Evolutionary conservation across 2,329 filamentous ascomycete genomes (phyloP), one percentile per base, ranked within the genome.

Genomic region (Metarhizium guizhouense): DNA sequence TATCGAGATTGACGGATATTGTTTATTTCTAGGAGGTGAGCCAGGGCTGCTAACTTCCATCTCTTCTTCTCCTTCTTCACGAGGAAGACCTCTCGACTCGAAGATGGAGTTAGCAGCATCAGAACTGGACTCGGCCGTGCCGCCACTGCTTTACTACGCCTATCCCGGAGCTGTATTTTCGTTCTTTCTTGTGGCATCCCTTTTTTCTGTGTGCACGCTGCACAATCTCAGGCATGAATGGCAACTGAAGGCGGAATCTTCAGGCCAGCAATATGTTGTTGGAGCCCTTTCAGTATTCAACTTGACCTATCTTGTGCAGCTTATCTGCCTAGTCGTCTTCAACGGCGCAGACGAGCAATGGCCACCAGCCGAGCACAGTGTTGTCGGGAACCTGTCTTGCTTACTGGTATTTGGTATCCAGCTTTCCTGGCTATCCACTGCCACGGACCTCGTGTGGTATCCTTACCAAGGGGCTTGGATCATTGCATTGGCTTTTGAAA

Each of bases 351-450:
- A 62, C 25, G 66, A 63, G 42, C 63, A 62, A 55, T 79, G 73
- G 74, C 70, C 70, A 45, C 68, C 71, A 1, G 71, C 76, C 25
- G 75, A 79, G 53, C 72, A 80, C 60, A 68, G 73, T 43, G 72
- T 78, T 58, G 77, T 88, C 54, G 81, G 83, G 54, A 71, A 80
- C 42, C 69, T 88, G 30, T 80, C 84, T 1, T 86, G 82, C 54
- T 74, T 84, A 49, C 69, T 88, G 32, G 74, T 83, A n/a, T 89
- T 85, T 67, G 78, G 81, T 3, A 76, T 85, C 14, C 75, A 86
- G 61, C 71, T 83, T 57, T 74, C 79, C 45, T 76, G 75, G 20
- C 73, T 87, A 14, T 70, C 74, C 2, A 78, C 82, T 53, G 71
- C 73, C 18, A 65, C 73, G 34, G 72, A 75, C 53, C 74, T 77